Base-by-base conservation (phyloP, 176 grass and related monocot species). In the Secale cereale region DNA sequence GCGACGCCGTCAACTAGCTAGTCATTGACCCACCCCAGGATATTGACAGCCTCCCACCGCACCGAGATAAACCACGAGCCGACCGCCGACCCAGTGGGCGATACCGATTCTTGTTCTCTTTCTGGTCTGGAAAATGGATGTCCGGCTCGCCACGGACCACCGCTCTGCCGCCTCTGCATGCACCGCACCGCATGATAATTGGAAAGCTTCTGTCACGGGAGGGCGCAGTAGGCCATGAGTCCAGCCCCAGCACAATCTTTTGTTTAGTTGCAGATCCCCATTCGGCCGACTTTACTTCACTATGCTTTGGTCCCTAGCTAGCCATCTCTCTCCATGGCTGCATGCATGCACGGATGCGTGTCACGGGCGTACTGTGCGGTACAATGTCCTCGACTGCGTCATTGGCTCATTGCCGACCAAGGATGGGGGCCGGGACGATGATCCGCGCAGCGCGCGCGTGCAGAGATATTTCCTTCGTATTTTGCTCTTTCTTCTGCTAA, bases 341-440 rank as follows among this genome's bases (percentile, higher is more conserved):
- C 8, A 50, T 50, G 48, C 48, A 12, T 60, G 22, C 22, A 23
- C 26, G 59, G 1, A 25, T 26, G 59, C 8, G 10, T n/a, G 22
- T 70, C 35, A 70, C 67, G 67, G 67, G 67, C 67, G 67, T 70
- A 23, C 67, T 70, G 67, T 40, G 67, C 33, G 33, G 33, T 70
- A 25, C 1, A 70, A 70, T 39, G 33, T 70, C 67, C 10, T 23
- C 20, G 3, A 4, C 32, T 69, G 30, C 31, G 31, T 17, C 31
- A 32, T 11, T 20, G 65, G 7, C 30, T 15, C 31, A 31, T 11
- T 20, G 65, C 20, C 33, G 35, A 14, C 4, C 35, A 40, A 40
- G 14, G 19, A 6, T 22, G 30, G 28, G 13, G 4, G 20, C 0
- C 10, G 22, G 4, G 32, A 6, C 36, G 66, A 69, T n/a, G 33